These are phyloP conservation scores for Colletotrichum neosansevieriae DNA, from an alignment of 2,329 filamentous ascomycete genomes.

Conservation along the genomic window DNA sequence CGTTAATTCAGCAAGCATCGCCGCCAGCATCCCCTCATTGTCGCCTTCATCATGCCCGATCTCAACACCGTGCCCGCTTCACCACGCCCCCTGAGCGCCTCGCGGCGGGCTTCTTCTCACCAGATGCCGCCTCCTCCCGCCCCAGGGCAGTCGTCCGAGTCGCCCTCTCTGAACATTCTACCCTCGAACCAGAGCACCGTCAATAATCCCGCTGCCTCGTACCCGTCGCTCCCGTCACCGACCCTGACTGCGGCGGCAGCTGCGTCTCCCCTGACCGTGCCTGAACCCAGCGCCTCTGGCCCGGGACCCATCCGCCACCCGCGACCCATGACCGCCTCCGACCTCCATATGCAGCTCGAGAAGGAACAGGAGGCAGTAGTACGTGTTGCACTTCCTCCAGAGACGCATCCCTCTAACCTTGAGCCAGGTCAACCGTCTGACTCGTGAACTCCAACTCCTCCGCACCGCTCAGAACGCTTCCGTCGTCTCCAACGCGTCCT, in stretches of 20 bases:
- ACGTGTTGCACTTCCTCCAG: conserved; percentile 55
- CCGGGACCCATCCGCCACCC: conserved; percentile 87
- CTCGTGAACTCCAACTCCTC: conserved; percentile 87
- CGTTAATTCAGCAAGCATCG: neutral
- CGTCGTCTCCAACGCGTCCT: conserved; percentile 74
- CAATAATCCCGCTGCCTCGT: conserved; percentile 52
- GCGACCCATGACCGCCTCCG: conserved; percentile 86
- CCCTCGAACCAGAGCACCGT: conserved; percentile 67
- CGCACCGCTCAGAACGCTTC: conserved; percentile 77
- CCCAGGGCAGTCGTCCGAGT: conserved; percentile 34
- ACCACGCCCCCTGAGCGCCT: conserved; percentile 57
- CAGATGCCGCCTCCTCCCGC: conserved; percentile 57
- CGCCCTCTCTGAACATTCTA: conserved; percentile 65
- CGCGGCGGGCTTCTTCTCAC: conserved; percentile 58
- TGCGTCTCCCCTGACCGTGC: conserved; percentile 37
- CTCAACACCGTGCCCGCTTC: conserved; percentile 68
- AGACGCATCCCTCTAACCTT: conserved; percentile 8
- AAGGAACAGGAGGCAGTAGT: conserved; percentile 96
- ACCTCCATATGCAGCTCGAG: conserved; percentile 89
- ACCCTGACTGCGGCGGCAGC: conserved; percentile 47
- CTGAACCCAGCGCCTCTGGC: conserved; percentile 59
- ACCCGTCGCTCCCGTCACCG: conserved; percentile 49
- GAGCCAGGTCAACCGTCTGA: conserved; percentile 87
- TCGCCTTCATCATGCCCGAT: conserved; percentile 59
- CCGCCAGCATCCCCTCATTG: neutral